Percentiles rank a stretch among this genome's conserved stretches.
These are phyloP conservation scores for Ricinus communis DNA, from an alignment of 345 rosid species.

Conservation along the genomic window DNA sequence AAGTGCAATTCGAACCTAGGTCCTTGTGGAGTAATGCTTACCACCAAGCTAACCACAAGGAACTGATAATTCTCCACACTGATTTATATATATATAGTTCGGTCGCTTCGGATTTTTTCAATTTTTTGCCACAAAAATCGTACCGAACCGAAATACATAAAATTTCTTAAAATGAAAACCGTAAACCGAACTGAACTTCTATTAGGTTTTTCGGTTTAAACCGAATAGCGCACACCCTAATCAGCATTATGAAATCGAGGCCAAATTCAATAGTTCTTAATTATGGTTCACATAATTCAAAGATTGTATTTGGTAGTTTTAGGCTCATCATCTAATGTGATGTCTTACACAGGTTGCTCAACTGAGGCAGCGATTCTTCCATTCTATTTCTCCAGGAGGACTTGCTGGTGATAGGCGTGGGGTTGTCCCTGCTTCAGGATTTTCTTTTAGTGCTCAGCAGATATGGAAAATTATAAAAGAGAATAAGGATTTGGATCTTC, in stretches of 20 bases:
- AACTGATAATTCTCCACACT: no score
- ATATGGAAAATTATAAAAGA: constrained; percentile 39
- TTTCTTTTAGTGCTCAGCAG: constrained; percentile 32
- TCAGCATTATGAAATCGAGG: neutral
- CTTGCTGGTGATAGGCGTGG: constrained; percentile 40
- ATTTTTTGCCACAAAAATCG: no score
- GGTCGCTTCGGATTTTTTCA: no score
- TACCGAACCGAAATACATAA: no score
- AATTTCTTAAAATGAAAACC: no score
- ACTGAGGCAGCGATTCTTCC: constrained; percentile 37
- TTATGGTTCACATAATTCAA: neutral
- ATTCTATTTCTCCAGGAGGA: constrained; percentile 40
- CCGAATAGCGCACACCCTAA: no score
- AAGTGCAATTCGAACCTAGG: no score
- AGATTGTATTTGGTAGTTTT: neutral
- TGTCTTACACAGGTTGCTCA: constrained; percentile 33
- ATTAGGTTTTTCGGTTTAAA: no score
- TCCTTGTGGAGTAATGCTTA: no score
- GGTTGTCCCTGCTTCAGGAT: constrained; percentile 38
- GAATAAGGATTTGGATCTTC: constrained; percentile 40
- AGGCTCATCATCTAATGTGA: constrained; percentile 1
- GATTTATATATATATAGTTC: no score
- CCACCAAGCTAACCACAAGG: no score
- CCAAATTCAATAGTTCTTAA: neutral
- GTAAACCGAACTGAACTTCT: no score